Conservation (phyloP, 768 basidiomycete genomes). For the Mycena belliarum region DNA sequence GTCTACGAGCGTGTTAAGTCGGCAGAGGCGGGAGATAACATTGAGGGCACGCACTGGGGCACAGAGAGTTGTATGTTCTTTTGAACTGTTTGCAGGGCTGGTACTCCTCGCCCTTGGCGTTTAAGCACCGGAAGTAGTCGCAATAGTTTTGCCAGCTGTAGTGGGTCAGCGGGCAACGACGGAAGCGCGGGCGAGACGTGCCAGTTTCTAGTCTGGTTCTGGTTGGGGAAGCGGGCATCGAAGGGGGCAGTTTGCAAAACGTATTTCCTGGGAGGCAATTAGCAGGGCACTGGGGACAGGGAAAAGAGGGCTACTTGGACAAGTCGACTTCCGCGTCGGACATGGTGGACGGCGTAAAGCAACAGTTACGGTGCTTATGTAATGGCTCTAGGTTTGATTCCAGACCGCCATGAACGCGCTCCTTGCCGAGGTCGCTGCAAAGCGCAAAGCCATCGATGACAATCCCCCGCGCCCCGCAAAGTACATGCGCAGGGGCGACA, state of each 20-base stretch:
- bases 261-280: constrained; percentile 61
- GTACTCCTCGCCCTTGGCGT: constrained; percentile 97
- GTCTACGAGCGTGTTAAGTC: constrained; percentile 40
- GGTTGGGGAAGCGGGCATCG: constrained; percentile 90
- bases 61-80: constrained; percentile 92
- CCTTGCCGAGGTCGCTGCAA: constrained; percentile 83
- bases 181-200: constrained; percentile 36
- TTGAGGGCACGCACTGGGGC: constrained; percentile 79
- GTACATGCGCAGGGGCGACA: constrained; percentile 90
- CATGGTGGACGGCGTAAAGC: constrained; percentile 41
- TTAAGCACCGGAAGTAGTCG: constrained; percentile 97
- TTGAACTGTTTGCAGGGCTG: constrained; percentile 99
- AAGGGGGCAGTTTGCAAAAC: constrained; percentile 94
- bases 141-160: constrained; percentile 91
- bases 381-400: constrained; percentile 18
- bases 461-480: constrained; percentile 66
- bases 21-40: background rate
- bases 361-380: no score
- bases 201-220: constrained; percentile 98
- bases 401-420: constrained; percentile 76
- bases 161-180: background rate
- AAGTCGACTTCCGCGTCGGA: constrained; percentile 54
- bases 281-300: constrained; percentile 10
- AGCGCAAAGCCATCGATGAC: constrained; percentile 74
- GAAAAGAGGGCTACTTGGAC: constrained; percentile 44